Evolutionary conservation across 352 stramenopile genomes (phyloP), one percentile per base, ranked within the genome.

Genomic region (Phytophthora capsici): DNA sequence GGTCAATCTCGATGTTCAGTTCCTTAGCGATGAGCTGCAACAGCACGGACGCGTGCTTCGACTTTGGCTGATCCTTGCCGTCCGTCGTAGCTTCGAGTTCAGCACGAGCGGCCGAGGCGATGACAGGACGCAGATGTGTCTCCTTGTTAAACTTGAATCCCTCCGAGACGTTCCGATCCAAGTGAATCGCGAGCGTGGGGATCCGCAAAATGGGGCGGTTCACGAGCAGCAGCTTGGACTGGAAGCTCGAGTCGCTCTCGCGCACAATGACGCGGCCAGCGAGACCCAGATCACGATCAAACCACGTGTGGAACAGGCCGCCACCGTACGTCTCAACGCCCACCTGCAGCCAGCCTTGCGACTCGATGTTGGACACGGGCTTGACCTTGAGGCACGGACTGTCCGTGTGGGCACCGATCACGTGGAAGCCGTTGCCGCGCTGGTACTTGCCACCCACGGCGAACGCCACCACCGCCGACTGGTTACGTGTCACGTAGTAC

Each of bases 291-390:
- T 99, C 97, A 25, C 97, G 90, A 78, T 99, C 96, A 64, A 99
- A 99, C 97, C 97, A 99, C 22, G 97, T 99, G 84, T 99, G 94
- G 92, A 97, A 99, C 41, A 99, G 82, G 14, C 95, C 97, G 41
- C 97, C 96, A 38, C 87, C 77, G 75, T 96, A 83, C 73, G 71
- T 87, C 83, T 97, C 75, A 50, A 97, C 66, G 67, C 75, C 65
- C 71, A 96, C 77, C 86, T 92, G 73, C 73, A 96, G 71, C 66
- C 77, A 98, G 53, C 90, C 83, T 55, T 91, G 73, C 48, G 85
- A 91, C 55, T 93, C 82, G 23, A 94, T 78, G 71, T 97, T 98
- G 49, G 88, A 97, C 60, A 94, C 80, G 10, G 96, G 96, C 75
- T 99, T 99, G 60, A 99, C 80, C 77, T 98, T 98, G 37, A 99